phyloP scores from a whole-genome alignment of 2,329 filamentous ascomycete species.

The Coniella lustricola region DNA sequence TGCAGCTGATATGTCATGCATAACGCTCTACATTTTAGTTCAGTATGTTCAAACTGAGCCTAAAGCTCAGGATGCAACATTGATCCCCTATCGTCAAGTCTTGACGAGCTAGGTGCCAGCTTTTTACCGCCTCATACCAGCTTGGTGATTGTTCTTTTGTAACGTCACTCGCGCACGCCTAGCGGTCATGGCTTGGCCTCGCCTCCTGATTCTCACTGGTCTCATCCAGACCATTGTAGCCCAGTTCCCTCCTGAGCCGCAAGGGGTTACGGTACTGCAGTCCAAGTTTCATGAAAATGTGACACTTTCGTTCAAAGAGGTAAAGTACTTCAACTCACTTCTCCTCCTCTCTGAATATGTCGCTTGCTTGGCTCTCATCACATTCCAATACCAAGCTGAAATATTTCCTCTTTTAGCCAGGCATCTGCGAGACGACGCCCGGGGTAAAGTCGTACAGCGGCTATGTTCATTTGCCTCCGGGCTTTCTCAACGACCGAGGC shows the following conservation, averaged over 20 bases:
- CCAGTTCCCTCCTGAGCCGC: conserved; percentile 32
- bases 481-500: conserved; percentile 2
- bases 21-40: no score
- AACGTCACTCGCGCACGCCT: no score
- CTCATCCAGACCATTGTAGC: conserved; percentile 13
- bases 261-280: conserved; percentile 30
- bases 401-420: background rate
- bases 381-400: no score
- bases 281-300: conserved; percentile 32
- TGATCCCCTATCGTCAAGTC: background rate
- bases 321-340: no score
- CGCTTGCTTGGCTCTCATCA: no score
- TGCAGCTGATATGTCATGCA: no score
- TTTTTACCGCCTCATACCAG: background rate
- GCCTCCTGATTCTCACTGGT: background rate
- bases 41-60: no score
- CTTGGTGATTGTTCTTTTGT: background rate
- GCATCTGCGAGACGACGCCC: conserved; percentile 11
- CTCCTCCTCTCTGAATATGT: no score
- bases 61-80: no score
- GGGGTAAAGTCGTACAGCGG: conserved; percentile 13
- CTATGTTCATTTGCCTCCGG: conserved; percentile 9
- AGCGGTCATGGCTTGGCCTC: background rate
- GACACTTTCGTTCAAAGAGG: conserved; percentile 37
- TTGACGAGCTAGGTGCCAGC: background rate